Conservation (phyloP, 139 green algal species). For the Asterochloris erici region DNA sequence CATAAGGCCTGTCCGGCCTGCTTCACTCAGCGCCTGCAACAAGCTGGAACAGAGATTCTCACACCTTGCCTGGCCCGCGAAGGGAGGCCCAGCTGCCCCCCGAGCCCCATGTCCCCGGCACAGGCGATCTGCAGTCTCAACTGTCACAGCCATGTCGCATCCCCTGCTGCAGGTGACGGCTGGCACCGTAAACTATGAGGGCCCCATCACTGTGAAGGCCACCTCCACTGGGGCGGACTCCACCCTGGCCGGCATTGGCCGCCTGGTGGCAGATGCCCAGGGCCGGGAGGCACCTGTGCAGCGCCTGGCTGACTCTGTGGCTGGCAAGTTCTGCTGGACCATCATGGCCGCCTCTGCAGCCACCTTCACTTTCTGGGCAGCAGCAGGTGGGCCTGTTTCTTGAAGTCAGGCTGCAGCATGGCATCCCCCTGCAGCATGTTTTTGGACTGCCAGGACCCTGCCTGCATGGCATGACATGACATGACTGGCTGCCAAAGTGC, state of each 20-base stretch:
- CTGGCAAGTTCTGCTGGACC: conserved; percentile 86
- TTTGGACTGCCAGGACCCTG: no score
- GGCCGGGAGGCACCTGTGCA: conserved; percentile 82
- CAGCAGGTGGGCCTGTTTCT: not conserved
- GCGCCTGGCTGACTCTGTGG: conserved; percentile 85
- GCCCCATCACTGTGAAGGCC: conserved; percentile 63
- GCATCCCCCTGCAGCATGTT: no score
- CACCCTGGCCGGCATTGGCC: conserved; percentile 69
- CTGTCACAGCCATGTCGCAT: no score
- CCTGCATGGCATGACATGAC: no score
- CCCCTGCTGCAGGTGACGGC: conserved; percentile 54
- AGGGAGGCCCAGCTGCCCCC: no score
- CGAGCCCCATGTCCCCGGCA: no score
- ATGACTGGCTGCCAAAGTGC: no score
- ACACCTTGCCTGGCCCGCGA: no score
- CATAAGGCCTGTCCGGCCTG: no score
- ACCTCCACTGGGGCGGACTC: conserved; percentile 62
- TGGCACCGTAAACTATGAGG: conserved; percentile 83
- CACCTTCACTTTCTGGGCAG: conserved; percentile 87
- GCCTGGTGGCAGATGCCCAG: conserved; percentile 69
- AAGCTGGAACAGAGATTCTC: no score
- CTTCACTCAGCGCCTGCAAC: no score
- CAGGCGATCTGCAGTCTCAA: no score
- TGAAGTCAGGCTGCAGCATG: not conserved
- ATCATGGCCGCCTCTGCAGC: conserved; percentile 80